These are phyloP conservation scores for Saturnispora bothae DNA, from an alignment of 805 yeast species.

Conservation along the genomic window DNA sequence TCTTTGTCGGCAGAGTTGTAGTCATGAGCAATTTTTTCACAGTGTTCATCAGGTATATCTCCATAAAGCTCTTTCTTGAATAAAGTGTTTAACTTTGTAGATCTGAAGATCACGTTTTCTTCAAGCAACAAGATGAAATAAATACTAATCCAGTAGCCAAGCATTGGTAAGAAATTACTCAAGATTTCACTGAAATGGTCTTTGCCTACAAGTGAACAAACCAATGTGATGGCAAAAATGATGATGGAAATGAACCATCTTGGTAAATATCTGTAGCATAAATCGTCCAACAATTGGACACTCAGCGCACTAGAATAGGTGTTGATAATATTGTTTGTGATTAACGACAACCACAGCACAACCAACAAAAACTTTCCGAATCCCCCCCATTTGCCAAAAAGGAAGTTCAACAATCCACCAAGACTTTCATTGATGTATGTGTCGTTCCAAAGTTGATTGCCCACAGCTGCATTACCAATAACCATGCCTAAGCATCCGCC, in stretches of 20 bases:
- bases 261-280: slow-evolving; percentile 49
- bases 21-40: not conserved
- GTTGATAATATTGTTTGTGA: slow-evolving; percentile 74
- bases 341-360: slow-evolving; percentile 58
- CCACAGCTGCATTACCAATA: slow-evolving; percentile 56
- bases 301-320: slow-evolving; percentile 75
- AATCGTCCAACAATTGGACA: slow-evolving; percentile 50
- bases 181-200: slow-evolving; percentile 61
- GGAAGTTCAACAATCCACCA: slow-evolving; percentile 63
- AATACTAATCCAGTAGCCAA: slow-evolving; percentile 84
- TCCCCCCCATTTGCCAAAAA: slow-evolving; percentile 61
- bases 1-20: not conserved
- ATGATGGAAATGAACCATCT: slow-evolving; percentile 67
- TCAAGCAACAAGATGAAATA: slow-evolving; percentile 61
- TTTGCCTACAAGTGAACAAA: slow-evolving; percentile 68
- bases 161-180: slow-evolving; percentile 80
- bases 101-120: slow-evolving; percentile 64
- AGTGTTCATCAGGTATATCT: not conserved
- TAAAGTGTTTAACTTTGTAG: slow-evolving; percentile 30
- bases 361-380: slow-evolving; percentile 70
- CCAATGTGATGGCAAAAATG: slow-evolving; percentile 52
- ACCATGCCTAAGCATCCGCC: slow-evolving; percentile 68
- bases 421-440: slow-evolving; percentile 52
- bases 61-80: slow-evolving; percentile 32
- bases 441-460: slow-evolving; percentile 44